Conservation (phyloP, 2,329 filamentous ascomycete species). For the Beauveria scarabaeidicola region DNA sequence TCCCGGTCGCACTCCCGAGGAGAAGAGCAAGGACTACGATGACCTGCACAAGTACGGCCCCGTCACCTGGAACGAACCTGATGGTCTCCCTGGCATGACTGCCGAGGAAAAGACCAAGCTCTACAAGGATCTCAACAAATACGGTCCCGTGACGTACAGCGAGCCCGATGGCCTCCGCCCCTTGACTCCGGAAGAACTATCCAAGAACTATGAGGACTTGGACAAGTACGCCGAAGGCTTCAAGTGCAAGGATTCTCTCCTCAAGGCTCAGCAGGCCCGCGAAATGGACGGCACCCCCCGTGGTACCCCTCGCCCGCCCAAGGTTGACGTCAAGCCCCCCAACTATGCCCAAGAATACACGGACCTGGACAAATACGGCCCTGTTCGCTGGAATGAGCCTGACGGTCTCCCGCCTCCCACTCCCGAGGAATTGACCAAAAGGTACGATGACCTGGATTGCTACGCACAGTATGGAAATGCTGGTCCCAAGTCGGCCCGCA, state of each 20-base stretch:
- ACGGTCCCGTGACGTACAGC: constrained; percentile 23
- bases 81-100: constrained; percentile 17
- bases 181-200: constrained; percentile 24
- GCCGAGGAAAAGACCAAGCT: constrained; percentile 28
- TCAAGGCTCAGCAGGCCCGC: constrained; percentile 20
- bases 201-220: constrained; percentile 33
- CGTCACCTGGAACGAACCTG: constrained; percentile 21
- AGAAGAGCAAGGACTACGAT: constrained; percentile 22
- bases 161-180: constrained; percentile 24
- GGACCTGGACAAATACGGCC: constrained; percentile 33
- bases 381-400: constrained; percentile 29
- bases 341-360: constrained; percentile 27
- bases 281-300: constrained; percentile 23
- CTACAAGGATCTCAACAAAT: constrained; percentile 28
- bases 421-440: constrained; percentile 26
- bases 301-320: constrained; percentile 29
- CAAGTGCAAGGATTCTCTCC: constrained; percentile 23
- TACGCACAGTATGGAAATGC: constrained; percentile 21
- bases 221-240: constrained; percentile 30
- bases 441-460: constrained; percentile 31
- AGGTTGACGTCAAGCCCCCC: constrained; percentile 23
- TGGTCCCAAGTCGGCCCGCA: constrained; percentile 14
- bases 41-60: constrained; percentile 25
- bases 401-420: constrained; percentile 29
- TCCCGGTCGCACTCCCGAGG: constrained; percentile 18